Evolutionary conservation across 164 flowering plant genomes (phyloP).

Genomic region (grape (Vitis vinifera)): DNA sequence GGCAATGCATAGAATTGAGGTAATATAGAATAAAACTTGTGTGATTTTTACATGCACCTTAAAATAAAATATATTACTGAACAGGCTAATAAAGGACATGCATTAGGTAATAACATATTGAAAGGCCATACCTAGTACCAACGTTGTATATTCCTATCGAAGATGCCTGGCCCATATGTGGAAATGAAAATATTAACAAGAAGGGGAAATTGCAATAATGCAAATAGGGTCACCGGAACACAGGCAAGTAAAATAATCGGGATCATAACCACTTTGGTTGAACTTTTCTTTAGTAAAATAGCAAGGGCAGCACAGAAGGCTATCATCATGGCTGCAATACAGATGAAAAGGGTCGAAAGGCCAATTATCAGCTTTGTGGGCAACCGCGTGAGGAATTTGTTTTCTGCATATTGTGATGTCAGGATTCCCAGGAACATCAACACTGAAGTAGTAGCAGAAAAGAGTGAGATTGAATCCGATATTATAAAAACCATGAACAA

Average conservation of each 20-base stretch:
- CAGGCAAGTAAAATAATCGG: conserved; percentile 8
- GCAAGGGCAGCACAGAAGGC: conserved; percentile 24
- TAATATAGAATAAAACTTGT: too few relatives aligned
- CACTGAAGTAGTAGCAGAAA: conserved; percentile 20
- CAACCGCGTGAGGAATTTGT: conserved; percentile 18
- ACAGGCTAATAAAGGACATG: too few relatives aligned
- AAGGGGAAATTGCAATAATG: conserved; percentile 4
- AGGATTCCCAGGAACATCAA: conserved; percentile 22
- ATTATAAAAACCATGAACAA: conserved; percentile 11
- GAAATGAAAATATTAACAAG: conserved; percentile 1
- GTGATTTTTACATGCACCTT: too few relatives aligned
- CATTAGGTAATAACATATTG: too few relatives aligned
- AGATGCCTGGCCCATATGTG: conserved; percentile 18
- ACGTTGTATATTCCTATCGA: conserved; percentile 1
- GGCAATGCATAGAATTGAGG: too few relatives aligned
- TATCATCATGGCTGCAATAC: conserved; percentile 19
- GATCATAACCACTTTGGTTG: conserved; percentile 1
- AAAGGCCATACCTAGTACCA: neutral
- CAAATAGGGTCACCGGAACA: conserved; percentile 10
- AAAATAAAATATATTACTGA: too few relatives aligned
- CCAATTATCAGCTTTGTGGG: conserved; percentile 22
- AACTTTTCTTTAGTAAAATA: conserved; percentile 4
- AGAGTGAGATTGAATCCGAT: conserved; percentile 19
- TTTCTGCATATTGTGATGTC: conserved; percentile 21
- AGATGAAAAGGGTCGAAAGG: conserved; percentile 20